Evolutionary conservation across 2,329 filamentous ascomycete species (phyloP).

Genomic region (Pleurostoma richardsiae): DNA sequence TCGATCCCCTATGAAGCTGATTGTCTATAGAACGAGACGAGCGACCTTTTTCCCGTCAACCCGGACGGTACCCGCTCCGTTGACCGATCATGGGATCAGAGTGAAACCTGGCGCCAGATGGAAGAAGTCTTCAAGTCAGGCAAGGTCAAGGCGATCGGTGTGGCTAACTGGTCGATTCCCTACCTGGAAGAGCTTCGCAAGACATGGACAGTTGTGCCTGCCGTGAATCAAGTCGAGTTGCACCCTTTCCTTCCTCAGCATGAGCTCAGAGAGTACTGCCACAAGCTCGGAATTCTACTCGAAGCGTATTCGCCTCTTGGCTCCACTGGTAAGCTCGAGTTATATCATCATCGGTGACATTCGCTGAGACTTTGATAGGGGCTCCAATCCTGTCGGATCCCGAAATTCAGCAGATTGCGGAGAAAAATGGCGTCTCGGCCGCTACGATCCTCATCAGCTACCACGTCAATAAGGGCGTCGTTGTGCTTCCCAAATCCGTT

Average conservation of each 20-base stretch:
- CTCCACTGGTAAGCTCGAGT: not conserved
- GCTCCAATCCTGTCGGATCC: constrained; percentile 4
- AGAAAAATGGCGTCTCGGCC: constrained; percentile 11
- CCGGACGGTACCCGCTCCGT: constrained; percentile 18
- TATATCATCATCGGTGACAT: not conserved
- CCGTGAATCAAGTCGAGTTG: constrained; percentile 18
- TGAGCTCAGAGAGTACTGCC: constrained; percentile 25
- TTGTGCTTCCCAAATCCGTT: constrained; percentile 15
- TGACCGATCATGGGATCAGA: constrained; percentile 8
- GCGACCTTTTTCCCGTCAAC: constrained; percentile 15
- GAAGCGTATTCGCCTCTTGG: constrained; percentile 28
- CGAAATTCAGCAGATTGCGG: constrained; percentile 8
- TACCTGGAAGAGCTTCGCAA: constrained; percentile 20
- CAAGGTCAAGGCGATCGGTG: constrained; percentile 10
- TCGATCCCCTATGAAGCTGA: not conserved
- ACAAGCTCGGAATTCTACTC: constrained; percentile 24
- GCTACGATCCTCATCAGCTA: constrained; percentile 14
- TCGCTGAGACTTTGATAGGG: not conserved
- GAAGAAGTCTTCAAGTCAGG: constrained; percentile 4
- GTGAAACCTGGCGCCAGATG: constrained; percentile 3
- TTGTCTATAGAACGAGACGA: constrained; percentile 1
- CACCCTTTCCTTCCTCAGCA: constrained; percentile 31
- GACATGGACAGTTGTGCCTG: constrained; percentile 8
- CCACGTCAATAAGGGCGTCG: constrained; percentile 12
- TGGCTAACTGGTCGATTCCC: constrained; percentile 21